Conservation (phyloP, 2,329 filamentous ascomycete genomes). For the Calonectria pauciramosa region DNA sequence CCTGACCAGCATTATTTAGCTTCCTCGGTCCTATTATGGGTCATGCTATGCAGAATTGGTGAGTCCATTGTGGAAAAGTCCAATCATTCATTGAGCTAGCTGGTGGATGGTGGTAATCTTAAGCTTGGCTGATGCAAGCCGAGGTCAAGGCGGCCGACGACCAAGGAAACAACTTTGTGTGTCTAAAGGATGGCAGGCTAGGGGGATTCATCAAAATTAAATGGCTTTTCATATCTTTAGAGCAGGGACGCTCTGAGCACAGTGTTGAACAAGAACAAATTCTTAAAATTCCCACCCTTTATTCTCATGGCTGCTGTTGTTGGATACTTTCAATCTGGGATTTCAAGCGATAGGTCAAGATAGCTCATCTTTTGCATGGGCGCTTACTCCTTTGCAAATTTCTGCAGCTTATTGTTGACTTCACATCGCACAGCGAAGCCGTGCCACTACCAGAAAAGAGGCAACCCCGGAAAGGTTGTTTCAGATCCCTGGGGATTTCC, state of each 20-base stretch:
- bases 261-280: too few species aligned
- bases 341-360: constrained; percentile 66
- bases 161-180: neutral
- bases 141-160: neutral
- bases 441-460: constrained; percentile 81
- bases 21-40: neutral
- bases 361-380: constrained; percentile 83
- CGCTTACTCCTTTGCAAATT: constrained; percentile 84
- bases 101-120: neutral
- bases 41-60: neutral
- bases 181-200: too few species aligned
- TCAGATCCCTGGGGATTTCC: constrained; percentile 67
- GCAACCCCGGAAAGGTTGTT: constrained; percentile 80
- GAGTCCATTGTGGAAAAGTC: neutral
- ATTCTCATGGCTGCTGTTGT: too few species aligned
- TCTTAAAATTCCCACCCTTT: too few species aligned
- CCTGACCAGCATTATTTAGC: neutral
- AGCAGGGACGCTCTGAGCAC: neutral
- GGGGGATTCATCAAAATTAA: too few species aligned
- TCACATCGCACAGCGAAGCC: constrained; percentile 82
- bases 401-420: constrained; percentile 63
- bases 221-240: neutral
- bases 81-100: neutral
- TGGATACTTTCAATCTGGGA: too few species aligned
- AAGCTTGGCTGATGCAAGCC: neutral